A percentile compares a stretch with the other conserved stretches of the same genome.
Conservation (phyloP, 116 monocot genomes). For the Dioscorea cayenensis region DNA sequence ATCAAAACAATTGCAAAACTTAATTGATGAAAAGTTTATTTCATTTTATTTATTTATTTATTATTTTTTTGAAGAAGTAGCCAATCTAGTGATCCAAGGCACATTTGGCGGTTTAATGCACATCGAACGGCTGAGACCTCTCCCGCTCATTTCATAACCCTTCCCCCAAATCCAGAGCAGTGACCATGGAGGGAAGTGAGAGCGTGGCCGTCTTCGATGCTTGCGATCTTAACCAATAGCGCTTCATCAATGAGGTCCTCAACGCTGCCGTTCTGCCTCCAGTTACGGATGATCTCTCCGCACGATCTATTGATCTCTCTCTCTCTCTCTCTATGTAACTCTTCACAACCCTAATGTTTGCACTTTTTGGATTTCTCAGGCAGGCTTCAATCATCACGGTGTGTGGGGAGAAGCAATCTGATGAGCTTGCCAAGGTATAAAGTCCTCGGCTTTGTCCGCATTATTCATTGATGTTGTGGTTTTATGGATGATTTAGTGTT, state of each 20-base stretch:
- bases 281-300: slow-evolving; percentile 21
- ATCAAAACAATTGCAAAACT: too few relatives aligned
- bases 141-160: background rate
- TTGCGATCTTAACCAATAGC: slow-evolving; percentile 43
- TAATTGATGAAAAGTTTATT: too few relatives aligned
- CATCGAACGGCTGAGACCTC: background rate
- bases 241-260: slow-evolving; percentile 66
- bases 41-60: too few relatives aligned
- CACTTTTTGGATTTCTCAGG: too few relatives aligned
- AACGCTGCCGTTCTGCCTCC: slow-evolving; percentile 46
- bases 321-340: too few relatives aligned
- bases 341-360: too few relatives aligned
- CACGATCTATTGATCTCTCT: background rate
- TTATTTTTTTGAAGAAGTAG: too few relatives aligned
- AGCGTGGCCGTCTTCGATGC: slow-evolving; percentile 54
- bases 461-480: background rate
- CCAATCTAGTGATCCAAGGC: too few relatives aligned
- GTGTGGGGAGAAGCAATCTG: too few relatives aligned
- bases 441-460: background rate
- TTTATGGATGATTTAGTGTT: background rate
- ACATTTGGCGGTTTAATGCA: too few relatives aligned
- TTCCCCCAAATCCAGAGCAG: background rate
- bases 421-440: background rate
- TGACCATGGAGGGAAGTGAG: slow-evolving; percentile 42
- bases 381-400: too few relatives aligned